Conservation (phyloP, 2,329 filamentous ascomycete species). For the Ceratocystis colombiana region DNA sequence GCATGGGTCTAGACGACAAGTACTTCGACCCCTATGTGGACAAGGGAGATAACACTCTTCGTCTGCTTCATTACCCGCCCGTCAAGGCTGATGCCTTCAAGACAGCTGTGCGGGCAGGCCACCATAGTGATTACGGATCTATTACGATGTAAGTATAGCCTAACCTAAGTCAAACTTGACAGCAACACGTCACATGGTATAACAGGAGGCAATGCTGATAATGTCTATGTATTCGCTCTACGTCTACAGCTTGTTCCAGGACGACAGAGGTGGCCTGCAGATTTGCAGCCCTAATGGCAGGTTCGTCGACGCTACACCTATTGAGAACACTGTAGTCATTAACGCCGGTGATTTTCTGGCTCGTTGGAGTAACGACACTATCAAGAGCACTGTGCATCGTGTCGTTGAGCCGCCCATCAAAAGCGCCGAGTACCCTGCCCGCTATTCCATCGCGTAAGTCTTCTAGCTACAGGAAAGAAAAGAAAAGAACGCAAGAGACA, state of each 20-base stretch:
- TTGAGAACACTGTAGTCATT: conserved; percentile 70
- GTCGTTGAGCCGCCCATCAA: conserved; percentile 72
- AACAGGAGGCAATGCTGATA: not conserved
- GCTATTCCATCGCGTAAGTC: conserved; percentile 73
- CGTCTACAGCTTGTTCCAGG: conserved; percentile 44
- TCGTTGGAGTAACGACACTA: conserved; percentile 82
- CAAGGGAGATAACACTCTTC: conserved; percentile 58
- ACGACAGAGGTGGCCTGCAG: conserved; percentile 46
- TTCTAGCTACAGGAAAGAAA: not conserved
- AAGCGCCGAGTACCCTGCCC: conserved; percentile 54
- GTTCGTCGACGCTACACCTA: conserved; percentile 76
- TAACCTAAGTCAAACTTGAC: not conserved
- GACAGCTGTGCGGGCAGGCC: conserved; percentile 65
- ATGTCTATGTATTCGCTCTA: not conserved
- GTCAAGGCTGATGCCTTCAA: conserved; percentile 56
- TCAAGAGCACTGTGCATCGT: conserved; percentile 81
- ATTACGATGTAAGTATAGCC: conserved; percentile 39
- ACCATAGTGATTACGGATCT: conserved; percentile 59
- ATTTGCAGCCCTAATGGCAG: conserved; percentile 60
- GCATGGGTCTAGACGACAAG: conserved; percentile 56
- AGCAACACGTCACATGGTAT: not conserved
- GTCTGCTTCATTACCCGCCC: conserved; percentile 66
- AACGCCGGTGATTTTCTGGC: conserved; percentile 83
- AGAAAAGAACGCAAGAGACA: not conserved
- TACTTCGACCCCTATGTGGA: conserved; percentile 73